Percentiles rank a stretch among this genome's conserved stretches.
These are phyloP conservation scores for Mycena filopes DNA, from an alignment of 768 basidiomycete species.

Conservation along the genomic window DNA sequence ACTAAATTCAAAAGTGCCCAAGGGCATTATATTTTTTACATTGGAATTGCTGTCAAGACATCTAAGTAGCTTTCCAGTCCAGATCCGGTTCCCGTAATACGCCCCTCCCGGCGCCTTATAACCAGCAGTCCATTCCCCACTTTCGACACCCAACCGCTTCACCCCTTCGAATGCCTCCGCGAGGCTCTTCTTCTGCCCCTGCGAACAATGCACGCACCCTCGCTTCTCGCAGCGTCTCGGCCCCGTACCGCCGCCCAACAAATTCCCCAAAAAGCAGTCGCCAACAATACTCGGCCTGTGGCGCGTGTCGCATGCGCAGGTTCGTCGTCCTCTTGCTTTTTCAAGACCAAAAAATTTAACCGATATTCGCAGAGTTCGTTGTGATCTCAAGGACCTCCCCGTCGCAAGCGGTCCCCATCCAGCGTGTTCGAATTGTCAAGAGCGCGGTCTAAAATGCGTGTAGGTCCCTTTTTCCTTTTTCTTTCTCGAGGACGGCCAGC, in stretches of 20 bases:
- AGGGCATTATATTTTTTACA: constrained; percentile 24
- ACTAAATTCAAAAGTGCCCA: constrained; percentile 16
- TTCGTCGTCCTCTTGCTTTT: constrained; percentile 39
- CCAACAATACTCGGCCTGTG: constrained; percentile 93
- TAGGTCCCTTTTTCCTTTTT: constrained; percentile 56
- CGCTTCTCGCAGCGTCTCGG: constrained; percentile 52
- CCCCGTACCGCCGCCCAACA: constrained; percentile 56
- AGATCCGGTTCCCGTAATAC: constrained; percentile 25
- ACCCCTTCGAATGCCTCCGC: constrained; percentile 68
- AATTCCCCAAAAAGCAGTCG: constrained; percentile 80
- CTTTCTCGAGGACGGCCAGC: background rate
- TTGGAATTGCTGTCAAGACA: constrained; percentile 24
- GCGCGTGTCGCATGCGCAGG: constrained; percentile 92
- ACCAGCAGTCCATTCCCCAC: constrained; percentile 41
- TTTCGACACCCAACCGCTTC: constrained; percentile 15
- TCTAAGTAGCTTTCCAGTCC: constrained; percentile 29
- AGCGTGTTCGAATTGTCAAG: constrained; percentile 89
- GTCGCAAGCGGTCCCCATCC: constrained; percentile 58
- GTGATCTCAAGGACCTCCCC: constrained; percentile 89
- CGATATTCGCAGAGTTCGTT: constrained; percentile 74
- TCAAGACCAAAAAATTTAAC: constrained; percentile 16
- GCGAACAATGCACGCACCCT: constrained; percentile 45
- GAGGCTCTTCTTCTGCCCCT: constrained; percentile 52
- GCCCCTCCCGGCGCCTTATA: constrained; percentile 44
- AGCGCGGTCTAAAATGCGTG: constrained; percentile 94